These are phyloP conservation scores for Nigrograna mackinnonii DNA, from an alignment of 2,329 filamentous ascomycete species.

Conservation along the genomic window DNA sequence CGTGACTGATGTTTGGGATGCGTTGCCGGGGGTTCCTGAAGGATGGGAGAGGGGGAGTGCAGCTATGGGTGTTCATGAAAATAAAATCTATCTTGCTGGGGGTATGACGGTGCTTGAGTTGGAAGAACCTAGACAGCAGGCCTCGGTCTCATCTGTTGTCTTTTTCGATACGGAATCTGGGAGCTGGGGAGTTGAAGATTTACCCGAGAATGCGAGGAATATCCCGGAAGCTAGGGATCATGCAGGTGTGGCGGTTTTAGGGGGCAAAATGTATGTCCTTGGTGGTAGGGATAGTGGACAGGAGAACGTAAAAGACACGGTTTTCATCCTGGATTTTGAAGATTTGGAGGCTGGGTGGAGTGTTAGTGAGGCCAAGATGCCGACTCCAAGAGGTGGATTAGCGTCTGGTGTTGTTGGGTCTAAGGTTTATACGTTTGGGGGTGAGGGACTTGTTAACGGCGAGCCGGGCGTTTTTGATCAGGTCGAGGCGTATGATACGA, in stretches of 20 bases:
- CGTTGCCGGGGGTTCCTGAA: conserved; percentile 5
- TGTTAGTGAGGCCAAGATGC: conserved; percentile 19
- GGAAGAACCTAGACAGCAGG: conserved; percentile 5
- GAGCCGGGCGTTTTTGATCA: conserved; percentile 21
- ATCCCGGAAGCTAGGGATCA: conserved; percentile 27
- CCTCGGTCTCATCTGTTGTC: conserved; percentile 15
- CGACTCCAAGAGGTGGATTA: conserved; percentile 24
- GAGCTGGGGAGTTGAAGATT: conserved; percentile 12
- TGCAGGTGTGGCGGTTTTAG: conserved; percentile 24
- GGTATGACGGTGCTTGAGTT: conserved; percentile 16
- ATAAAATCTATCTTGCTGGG: conserved; percentile 23
- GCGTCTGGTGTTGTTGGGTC: conserved; percentile 18
- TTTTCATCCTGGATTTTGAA: conserved; percentile 26
- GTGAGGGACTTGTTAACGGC: conserved; percentile 21
- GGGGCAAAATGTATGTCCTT: conserved; percentile 24
- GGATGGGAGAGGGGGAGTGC: conserved; percentile 21
- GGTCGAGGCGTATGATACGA: conserved; percentile 24
- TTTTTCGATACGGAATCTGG: conserved; percentile 15
- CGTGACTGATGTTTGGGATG: conserved; percentile 9
- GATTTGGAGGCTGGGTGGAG: conserved; percentile 22
- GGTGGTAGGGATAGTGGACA: conserved; percentile 20
- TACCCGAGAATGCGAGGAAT: conserved; percentile 10
- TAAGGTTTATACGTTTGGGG: conserved; percentile 30
- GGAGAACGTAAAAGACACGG: conserved; percentile 18
- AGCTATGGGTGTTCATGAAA: conserved; percentile 17